Evolutionary conservation across 371 early-diverging fungal genomes (phyloP), one percentile per base, ranked within the genome.

Genomic region (Chytridium lagenaria): DNA sequence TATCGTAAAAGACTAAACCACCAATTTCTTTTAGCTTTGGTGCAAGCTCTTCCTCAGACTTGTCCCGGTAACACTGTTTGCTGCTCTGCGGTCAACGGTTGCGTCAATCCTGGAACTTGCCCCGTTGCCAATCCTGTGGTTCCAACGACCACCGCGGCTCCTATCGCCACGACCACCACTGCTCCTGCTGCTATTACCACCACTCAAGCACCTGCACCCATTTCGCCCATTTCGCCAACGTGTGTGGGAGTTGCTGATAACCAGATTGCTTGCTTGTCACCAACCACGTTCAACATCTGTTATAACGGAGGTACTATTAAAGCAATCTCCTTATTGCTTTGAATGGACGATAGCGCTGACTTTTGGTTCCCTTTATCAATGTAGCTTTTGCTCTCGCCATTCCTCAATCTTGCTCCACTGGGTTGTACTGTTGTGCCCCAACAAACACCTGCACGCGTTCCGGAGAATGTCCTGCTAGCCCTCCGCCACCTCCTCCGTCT

Each of bases 261-360:
- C 5, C 7, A 23, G 49, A 75, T 75, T 59, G 68, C 59, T 36
- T 75, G 76, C 63, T 23, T 33, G 39, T 59, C 68, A 2, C 12
- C 39, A 12, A 75, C 57, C 10, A 71, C 76, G 5, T 75, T 59
- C 39, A 71, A 75, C 59, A 31, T 39, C 40, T 75, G 71, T 51
- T 1, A 59, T 1, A 33, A 2, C 16, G 76, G 76, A 51, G 59
- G 72, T 70, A 59, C n/a, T n/a, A n/a, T n/a, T n/a, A n/a, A n/a
- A n/a, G n/a, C n/a, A n/a, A n/a, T n/a, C n/a, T n/a, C n/a, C n/a
- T n/a, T n/a, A n/a, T n/a, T 49, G 49, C 49, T 49, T 22, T 22
- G 49, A n/a, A n/a, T n/a, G n/a, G n/a, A n/a, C n/a, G n/a, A n/a
- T n/a, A n/a, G n/a, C n/a, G n/a, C n/a, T n/a, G n/a, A n/a, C n/a